phyloP scores from a whole-genome alignment of 139 green algal species.

The Coelastrella sp. region DNA sequence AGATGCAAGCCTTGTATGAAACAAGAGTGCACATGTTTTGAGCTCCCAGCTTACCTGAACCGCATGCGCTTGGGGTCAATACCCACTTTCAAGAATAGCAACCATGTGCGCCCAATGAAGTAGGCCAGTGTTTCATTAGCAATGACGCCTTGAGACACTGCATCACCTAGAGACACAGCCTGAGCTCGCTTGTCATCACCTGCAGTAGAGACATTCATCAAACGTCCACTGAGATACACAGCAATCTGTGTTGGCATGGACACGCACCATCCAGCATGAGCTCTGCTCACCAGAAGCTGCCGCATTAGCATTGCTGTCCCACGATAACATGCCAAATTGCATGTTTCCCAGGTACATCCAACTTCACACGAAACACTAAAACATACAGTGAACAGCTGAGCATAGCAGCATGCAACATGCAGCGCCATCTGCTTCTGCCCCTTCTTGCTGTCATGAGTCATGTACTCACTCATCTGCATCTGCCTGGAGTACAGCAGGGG shows the following conservation, averaged over 20 bases:
- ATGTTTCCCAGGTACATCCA: background rate
- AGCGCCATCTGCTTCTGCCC: too few relatives aligned
- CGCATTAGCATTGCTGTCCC: too few relatives aligned
- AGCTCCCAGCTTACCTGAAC: slow-evolving; percentile 82
- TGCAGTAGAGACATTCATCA: slow-evolving; percentile 15
- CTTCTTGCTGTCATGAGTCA: too few relatives aligned
- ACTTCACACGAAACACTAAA: background rate
- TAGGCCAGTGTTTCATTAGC: slow-evolving; percentile 99
- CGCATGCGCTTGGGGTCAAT: slow-evolving; percentile 88
- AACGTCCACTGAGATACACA: background rate
- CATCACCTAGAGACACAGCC: slow-evolving; percentile 84
- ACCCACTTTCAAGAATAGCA: slow-evolving; percentile 90
- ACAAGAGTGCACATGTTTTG: too few relatives aligned
- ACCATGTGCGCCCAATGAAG: slow-evolving; percentile 98
- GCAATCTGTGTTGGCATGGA: too few relatives aligned
- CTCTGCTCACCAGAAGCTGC: too few relatives aligned
- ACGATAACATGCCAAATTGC: too few relatives aligned
- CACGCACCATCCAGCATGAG: too few relatives aligned
- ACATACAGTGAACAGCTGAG: too few relatives aligned
- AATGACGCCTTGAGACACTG: slow-evolving; percentile 90
- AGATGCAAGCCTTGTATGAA: too few relatives aligned
- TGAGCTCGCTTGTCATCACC: slow-evolving; percentile 89
- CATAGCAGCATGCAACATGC: too few relatives aligned
- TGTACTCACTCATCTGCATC: slow-evolving; percentile 77
- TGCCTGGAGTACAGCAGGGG: slow-evolving; percentile 93